phyloP scores from a whole-genome alignment of 148 eudicot genomes.

The Vaccinium myrtillus region DNA sequence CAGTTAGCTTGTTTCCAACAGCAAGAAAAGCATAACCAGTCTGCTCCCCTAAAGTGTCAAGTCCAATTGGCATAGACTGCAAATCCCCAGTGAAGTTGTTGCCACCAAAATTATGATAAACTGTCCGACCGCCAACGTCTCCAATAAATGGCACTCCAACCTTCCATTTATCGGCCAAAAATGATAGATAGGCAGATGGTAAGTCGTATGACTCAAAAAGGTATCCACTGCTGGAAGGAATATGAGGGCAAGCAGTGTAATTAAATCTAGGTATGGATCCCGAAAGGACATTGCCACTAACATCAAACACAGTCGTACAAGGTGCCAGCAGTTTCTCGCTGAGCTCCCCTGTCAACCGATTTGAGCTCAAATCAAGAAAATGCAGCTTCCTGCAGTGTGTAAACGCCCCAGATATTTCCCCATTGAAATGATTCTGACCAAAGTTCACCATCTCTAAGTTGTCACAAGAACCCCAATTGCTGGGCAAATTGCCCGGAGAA shows the following conservation, averaged over 20 bases:
- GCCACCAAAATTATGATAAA: constrained; percentile 43
- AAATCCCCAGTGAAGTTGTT: constrained; percentile 44
- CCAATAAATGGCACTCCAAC: constrained; percentile 18
- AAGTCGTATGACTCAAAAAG: constrained; percentile 23
- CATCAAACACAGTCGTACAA: constrained; percentile 46
- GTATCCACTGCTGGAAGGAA: constrained; percentile 10
- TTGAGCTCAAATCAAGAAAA: constrained; percentile 49
- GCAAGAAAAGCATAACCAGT: constrained; percentile 52
- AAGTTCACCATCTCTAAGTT: constrained; percentile 49
- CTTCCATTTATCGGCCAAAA: constrained; percentile 25
- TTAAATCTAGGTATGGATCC: constrained; percentile 50
- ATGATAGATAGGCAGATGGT: constrained; percentile 33
- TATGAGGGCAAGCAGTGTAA: constrained; percentile 24
- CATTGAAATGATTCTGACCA: constrained; percentile 39
- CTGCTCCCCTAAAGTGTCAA: constrained; percentile 22
- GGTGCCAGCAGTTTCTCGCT: constrained; percentile 31
- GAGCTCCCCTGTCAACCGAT: constrained; percentile 42
- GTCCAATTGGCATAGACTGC: constrained; percentile 37
- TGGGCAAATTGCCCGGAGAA: constrained; percentile 37
- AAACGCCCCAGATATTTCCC: constrained; percentile 34
- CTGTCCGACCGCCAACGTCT: constrained; percentile 21
- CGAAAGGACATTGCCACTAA: constrained; percentile 42
- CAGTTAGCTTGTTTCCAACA: constrained; percentile 39
- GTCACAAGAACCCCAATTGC: constrained; percentile 41
- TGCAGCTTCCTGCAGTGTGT: constrained; percentile 38